Base-by-base conservation (phyloP, 495 filamentous ascomycete species). In the Platismatia glauca region DNA sequence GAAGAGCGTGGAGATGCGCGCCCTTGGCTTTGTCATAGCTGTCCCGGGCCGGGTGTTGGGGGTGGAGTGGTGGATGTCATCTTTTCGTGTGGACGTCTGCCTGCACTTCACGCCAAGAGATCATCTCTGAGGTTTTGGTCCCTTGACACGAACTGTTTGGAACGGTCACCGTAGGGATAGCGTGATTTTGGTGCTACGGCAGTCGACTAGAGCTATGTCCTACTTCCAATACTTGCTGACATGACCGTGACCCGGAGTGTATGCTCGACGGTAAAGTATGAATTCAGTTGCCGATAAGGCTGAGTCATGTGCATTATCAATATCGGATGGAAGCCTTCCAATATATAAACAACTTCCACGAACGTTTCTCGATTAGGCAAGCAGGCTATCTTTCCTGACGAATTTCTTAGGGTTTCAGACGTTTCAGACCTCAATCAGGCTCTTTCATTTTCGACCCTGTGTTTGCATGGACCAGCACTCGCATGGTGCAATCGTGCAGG, bases 251-350 rank as follows among this genome's bases (percentile, higher is more conserved):
- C n/a, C n/a, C n/a, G n/a, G n/a, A n/a, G n/a, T n/a, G n/a, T n/a
- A n/a, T n/a, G n/a, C n/a, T n/a, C n/a, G n/a, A n/a, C n/a, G n/a
- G n/a, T n/a, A n/a, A n/a, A n/a, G n/a, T n/a, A n/a, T n/a, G n/a
- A n/a, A n/a, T n/a, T n/a, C n/a, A n/a, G n/a, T n/a, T 33, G 46
- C 50, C 27, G 27, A 53, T 53, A 53, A 53, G 50, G 50, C 50
- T 53, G 50, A 53, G 29, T 53, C 50, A 53, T 29, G 50, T 53
- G 50, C 44, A 27, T 31, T 7, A 1, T 27, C 13, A 18, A 27
- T 7, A 5, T 52, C 8, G 12, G 16, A 1, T 7, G 41, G 41
- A 22, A 9, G n/a, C n/a, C n/a, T n/a, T n/a, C n/a, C n/a, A n/a
- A n/a, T n/a, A n/a, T n/a, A n/a, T n/a, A n/a, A n/a, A n/a, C n/a